phyloP scores from a whole-genome alignment of 1,284 basidiomycete genomes.

The Leccinum subatratum region DNA sequence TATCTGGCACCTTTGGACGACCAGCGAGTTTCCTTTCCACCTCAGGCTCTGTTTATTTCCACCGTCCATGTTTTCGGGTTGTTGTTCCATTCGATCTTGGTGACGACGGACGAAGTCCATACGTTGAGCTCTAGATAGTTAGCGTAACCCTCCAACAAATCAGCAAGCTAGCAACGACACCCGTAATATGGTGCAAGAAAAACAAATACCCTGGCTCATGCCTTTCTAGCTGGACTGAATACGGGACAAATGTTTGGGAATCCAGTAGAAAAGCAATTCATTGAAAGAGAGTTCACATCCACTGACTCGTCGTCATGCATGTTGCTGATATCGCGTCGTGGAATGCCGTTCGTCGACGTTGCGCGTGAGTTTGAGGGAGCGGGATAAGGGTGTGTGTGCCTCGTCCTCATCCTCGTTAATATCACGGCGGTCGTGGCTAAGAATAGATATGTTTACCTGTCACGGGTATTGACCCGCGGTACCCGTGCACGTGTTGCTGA shows the following conservation, averaged over 20 bases:
- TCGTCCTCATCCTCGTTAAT: too few species aligned
- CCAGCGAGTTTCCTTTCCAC: conserved; percentile 34
- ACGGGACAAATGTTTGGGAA: conserved; percentile 40
- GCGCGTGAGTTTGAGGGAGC: too few species aligned
- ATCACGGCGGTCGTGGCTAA: too few species aligned
- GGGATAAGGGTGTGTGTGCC: too few species aligned
- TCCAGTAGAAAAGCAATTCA: conserved; percentile 10
- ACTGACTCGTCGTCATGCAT: too few species aligned
- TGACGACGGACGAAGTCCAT: conserved; percentile 47
- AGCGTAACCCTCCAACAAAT: conserved; percentile 59
- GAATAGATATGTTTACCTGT: too few species aligned
- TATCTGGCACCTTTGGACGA: conserved; percentile 32
- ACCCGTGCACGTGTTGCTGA: too few species aligned
- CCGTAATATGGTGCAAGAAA: background rate
- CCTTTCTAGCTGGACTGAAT: conserved; percentile 35
- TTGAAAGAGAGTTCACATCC: background rate
- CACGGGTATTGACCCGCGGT: too few species aligned
- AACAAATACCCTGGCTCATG: conserved; percentile 10
- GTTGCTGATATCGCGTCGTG: too few species aligned
- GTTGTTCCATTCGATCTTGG: conserved; percentile 36
- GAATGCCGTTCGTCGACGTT: too few species aligned
- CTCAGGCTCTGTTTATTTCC: conserved; percentile 29
- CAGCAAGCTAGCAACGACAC: conserved; percentile 40
- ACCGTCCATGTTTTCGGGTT: conserved; percentile 36
- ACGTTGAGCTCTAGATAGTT: conserved; percentile 52